Evolutionary conservation across 2,329 filamentous ascomycete species (phyloP), one percentile per base, ranked within the genome.

Genomic region (Emericellopsis atlantica): DNA sequence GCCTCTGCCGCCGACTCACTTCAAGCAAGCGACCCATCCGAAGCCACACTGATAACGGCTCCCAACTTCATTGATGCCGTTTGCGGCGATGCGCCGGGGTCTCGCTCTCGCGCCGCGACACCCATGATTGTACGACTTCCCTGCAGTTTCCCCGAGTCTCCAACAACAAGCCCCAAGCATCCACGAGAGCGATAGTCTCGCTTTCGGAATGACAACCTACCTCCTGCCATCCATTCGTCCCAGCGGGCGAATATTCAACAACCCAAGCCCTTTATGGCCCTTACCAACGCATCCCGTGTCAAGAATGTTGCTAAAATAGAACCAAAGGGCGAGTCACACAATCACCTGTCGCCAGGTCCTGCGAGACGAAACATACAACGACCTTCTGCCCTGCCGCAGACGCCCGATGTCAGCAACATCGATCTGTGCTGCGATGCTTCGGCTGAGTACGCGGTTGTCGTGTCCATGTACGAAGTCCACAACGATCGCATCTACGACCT

Each of bases 391-490:
- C 66, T 92, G 5, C 85, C 89, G 1, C 77, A 82, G 43, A 65
- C 70, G 6, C 90, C 90, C 8, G 79, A 88, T 47, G 76, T 95
- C 40, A 77, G 79, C 58, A 70, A 79, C 40, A 67, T 94, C 35
- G 65, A 72, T 5, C 69, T 93, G 1, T 70, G 76, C 0, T 63
- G 58, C 48, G 59, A 63, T 34, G 67, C 78, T 37, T 73, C 74
- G 16, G 76, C 81, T 41, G 86, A 95, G 50, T 95, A 95, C 51
- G 82, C 84, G 5, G 79, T 98, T 41, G 67, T 98, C 10, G 72
- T 98, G 18, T 95, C 88, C 41, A 98, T 98, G 89, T 96, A 96
- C 60, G 92, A 98, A 59, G 90, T 98, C 2, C 95, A 98, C 66
- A 98, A 98, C 55, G 90, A 98, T 62, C 81, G 89, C 31, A 96